Percentiles rank a stretch among this genome's conserved stretches.
Evolutionary conservation across 176 grass and related monocot genomes (phyloP).

Genomic region (Hordeum marinum): DNA sequence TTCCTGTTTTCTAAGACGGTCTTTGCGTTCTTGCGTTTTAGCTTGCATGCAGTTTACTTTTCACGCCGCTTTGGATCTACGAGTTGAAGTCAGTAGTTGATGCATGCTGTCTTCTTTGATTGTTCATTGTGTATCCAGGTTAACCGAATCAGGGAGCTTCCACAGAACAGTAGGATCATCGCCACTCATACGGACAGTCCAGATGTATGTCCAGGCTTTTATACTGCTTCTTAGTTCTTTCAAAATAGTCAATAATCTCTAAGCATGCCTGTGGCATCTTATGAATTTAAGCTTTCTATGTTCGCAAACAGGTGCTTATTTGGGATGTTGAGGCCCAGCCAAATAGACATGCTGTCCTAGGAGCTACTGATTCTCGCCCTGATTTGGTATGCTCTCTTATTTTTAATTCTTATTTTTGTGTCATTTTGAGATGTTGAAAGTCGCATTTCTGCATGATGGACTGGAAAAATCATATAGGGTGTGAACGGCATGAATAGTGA

Average conservation of each 20-base stretch:
- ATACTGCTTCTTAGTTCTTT: slow-evolving; percentile 3
- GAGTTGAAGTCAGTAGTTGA: background rate
- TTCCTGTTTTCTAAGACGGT: background rate
- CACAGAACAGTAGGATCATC: slow-evolving; percentile 86
- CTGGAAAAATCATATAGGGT: slow-evolving; percentile 11
- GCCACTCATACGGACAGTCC: slow-evolving; percentile 96
- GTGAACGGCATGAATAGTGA: background rate
- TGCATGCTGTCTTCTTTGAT: slow-evolving; percentile 13
- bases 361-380: slow-evolving; percentile 69
- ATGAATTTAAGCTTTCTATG: slow-evolving; percentile 2
- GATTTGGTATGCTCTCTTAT: slow-evolving; percentile 59
- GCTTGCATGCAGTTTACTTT: slow-evolving; percentile 1
- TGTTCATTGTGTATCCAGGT: slow-evolving; percentile 53
- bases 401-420: slow-evolving; percentile 5
- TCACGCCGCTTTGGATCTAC: background rate
- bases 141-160: slow-evolving; percentile 97
- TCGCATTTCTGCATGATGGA: slow-evolving; percentile 1
- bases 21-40: background rate
- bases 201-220: slow-evolving; percentile 53
- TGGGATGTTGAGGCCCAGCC: slow-evolving; percentile 94
- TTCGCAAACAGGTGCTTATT: slow-evolving; percentile 70
- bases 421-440: slow-evolving; percentile 1
- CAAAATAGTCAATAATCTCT: background rate
- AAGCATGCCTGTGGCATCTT: background rate
- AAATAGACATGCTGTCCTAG: slow-evolving; percentile 69